These are phyloP conservation scores for Mortierella antarctica DNA, from an alignment of 192 early-diverging fungal species.

Conservation along the genomic window DNA sequence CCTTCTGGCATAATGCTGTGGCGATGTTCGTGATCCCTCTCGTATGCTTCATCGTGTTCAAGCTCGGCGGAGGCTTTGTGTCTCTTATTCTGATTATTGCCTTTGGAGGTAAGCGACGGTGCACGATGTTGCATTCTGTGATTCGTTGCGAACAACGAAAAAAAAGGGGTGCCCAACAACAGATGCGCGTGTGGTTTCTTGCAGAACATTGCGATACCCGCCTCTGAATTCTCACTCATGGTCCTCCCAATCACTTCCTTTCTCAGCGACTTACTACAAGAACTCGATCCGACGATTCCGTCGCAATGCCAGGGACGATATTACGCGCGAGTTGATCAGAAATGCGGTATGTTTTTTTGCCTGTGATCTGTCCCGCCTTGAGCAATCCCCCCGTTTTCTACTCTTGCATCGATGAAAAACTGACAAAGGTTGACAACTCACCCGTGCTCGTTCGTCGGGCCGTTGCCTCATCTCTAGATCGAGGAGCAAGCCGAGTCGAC, in stretches of 20 bases:
- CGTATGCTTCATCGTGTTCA: conserved; percentile 32
- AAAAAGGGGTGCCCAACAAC: not conserved
- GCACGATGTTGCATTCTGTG: not conserved
- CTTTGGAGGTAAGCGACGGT: conserved; percentile 36
- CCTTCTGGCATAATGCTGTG: conserved; percentile 50
- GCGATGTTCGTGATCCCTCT: conserved; percentile 36
- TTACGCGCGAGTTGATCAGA: conserved; percentile 70
- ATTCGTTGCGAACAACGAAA: not conserved
- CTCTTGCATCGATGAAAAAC: not conserved
- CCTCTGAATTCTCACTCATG: not conserved
- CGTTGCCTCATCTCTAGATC: conserved; percentile 25
- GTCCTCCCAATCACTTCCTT: conserved; percentile 17
- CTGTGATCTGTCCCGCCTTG: not conserved
- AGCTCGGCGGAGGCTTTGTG: conserved; percentile 48
- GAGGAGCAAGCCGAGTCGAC: conserved; percentile 70
- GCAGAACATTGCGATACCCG: too few species aligned
- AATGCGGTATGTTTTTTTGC: conserved; percentile 32
- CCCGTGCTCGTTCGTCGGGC: not conserved
- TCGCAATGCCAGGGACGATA: conserved; percentile 75
- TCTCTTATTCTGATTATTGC: conserved; percentile 45
- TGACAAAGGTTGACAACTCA: not conserved
- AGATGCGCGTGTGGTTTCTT: too few species aligned
- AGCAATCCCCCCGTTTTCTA: not conserved
- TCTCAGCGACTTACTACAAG: conserved; percentile 77
- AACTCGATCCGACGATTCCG: conserved; percentile 77